Evolutionary conservation across 2,329 filamentous ascomycete genomes (phyloP).

Genomic region (Fusarium sp.): DNA sequence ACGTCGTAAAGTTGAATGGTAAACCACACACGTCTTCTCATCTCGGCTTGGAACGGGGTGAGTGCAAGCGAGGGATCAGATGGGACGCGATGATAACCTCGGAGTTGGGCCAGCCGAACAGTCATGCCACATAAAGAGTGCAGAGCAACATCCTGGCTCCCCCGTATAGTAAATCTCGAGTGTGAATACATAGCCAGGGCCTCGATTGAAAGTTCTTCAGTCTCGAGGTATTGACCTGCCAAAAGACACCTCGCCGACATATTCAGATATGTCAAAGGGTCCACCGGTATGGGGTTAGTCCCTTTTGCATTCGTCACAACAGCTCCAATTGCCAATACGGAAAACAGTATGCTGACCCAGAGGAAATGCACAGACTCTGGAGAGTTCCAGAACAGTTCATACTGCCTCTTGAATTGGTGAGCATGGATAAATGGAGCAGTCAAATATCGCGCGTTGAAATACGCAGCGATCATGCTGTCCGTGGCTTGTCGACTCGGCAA

Average conservation of each 20-base stretch:
- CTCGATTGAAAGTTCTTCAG: slow-evolving; percentile 12
- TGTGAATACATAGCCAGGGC: slow-evolving; percentile 21
- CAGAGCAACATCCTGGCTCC: neutral
- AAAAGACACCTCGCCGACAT: slow-evolving; percentile 18
- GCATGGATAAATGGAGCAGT: slow-evolving; percentile 19
- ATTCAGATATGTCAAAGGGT: neutral
- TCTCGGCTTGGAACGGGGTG: slow-evolving; percentile 19
- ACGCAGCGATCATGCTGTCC: slow-evolving; percentile 8
- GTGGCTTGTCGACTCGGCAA: slow-evolving; percentile 15
- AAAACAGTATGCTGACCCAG: slow-evolving; percentile 33
- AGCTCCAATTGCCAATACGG: slow-evolving; percentile 4
- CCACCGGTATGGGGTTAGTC: neutral
- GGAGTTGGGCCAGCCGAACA: slow-evolving; percentile 18
- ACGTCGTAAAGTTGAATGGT: slow-evolving; percentile 25
- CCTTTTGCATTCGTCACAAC: neutral
- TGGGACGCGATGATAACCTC: slow-evolving; percentile 7
- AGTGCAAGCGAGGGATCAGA: neutral
- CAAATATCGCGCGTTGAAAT: slow-evolving; percentile 19
- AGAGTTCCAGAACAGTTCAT: slow-evolving; percentile 21
- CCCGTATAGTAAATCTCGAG: neutral
- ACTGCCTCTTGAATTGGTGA: slow-evolving; percentile 28
- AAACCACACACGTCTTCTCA: slow-evolving; percentile 25
- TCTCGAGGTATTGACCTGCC: slow-evolving; percentile 9
- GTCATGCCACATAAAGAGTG: neutral
- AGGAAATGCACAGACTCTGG: neutral